Evolutionary conservation across 352 stramenopile species (phyloP), one percentile per base, ranked within the genome.

Genomic region (Pythium volutum): DNA sequence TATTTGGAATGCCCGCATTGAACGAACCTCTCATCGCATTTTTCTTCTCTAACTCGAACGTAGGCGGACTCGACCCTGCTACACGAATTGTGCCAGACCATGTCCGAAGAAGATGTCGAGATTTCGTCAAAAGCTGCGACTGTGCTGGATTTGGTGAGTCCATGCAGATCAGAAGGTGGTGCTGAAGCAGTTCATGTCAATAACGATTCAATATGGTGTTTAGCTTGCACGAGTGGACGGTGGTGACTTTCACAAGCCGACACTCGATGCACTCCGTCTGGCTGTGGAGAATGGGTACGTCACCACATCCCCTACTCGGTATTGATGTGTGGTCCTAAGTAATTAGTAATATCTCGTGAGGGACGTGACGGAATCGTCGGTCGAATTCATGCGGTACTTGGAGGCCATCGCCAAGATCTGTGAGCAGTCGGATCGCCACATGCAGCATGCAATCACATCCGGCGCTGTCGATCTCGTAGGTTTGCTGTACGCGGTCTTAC

Each of bases 311-410:
- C 18, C 2, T 31, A 4, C 11, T 50, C n/a, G 10, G 3, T 20
- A 47, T 7, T 47, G 20, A 20, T 47, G 41, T 10, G 7, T 33
- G 11, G 4, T 36, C 15, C 4, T 47, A 3, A 36, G 4, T 41
- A 3, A 41, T 18, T 41, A 7, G 16, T 31, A 33, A 11, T 8
- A 20, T 51, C 15, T 1, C 20, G n/a, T 41, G 39, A 76, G 69
- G 6, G 43, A 73, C n/a, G 59, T 71, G 15, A n/a, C 55, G 2
- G 56, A 90, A 71, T 66, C 67, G 45, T 92, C 82, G 4, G 73
- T 90, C 16, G 78, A 91, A 53, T 91, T 79, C 48, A 86, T 93
- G 73, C 80, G 86, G 20, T 91, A 87, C 48, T 61, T 95, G 15
- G 86, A 93, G 57, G 74, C 71, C 4, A 87, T 91, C 23, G 81